These are phyloP conservation scores for Oenanthe sinensis DNA, from an alignment of 129 eudicot species.

Conservation along the genomic window DNA sequence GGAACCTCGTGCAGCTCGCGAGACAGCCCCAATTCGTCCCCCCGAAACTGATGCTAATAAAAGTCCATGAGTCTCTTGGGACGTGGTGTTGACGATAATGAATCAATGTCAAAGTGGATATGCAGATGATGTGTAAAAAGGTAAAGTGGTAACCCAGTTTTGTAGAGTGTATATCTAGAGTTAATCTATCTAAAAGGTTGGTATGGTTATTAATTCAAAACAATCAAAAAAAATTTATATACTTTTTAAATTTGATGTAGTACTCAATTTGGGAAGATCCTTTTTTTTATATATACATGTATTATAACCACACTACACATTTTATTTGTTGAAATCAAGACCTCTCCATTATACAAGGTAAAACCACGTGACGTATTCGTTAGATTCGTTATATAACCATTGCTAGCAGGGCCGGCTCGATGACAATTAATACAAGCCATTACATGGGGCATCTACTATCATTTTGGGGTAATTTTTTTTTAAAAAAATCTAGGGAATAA, in stretches of 20 bases:
- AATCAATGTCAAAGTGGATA: conserved; percentile 30
- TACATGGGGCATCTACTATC: no score
- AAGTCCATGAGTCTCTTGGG: conserved; percentile 13
- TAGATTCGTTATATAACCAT: not conserved
- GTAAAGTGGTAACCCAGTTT: conserved; percentile 15
- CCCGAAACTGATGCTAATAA: conserved; percentile 25
- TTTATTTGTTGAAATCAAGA: not conserved
- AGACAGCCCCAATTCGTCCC: conserved; percentile 27
- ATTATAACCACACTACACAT: not conserved
- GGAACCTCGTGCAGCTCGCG: conserved; percentile 69
- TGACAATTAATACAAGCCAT: no score
- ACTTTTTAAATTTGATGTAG: not conserved
- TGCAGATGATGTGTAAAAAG: conserved; percentile 22
- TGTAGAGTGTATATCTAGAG: conserved; percentile 21
- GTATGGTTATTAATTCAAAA: not conserved
- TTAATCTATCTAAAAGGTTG: conserved; percentile 10
- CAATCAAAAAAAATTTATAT: not conserved
- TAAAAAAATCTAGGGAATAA: no score
- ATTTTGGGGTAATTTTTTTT: no score
- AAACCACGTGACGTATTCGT: not conserved
- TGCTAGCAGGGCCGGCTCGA: no score
- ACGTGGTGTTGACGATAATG: conserved; percentile 18
- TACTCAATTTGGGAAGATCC: not conserved
- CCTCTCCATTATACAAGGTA: not conserved
- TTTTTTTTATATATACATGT: not conserved